Evolutionary conservation across 352 stramenopile genomes (phyloP).

Genomic region (Peronospora tabacina): DNA sequence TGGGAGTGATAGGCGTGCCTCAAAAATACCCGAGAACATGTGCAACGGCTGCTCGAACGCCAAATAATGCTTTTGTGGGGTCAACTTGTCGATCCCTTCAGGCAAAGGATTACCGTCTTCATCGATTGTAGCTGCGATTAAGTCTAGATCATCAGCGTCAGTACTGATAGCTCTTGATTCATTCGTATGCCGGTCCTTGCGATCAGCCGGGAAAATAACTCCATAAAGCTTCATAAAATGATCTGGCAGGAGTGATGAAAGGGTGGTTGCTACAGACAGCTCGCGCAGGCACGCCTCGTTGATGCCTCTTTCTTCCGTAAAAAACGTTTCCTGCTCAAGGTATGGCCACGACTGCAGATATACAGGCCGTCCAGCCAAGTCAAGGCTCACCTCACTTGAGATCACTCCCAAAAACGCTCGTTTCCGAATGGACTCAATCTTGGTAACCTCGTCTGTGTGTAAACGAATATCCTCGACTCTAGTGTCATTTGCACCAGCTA

Average conservation of each 20-base stretch:
- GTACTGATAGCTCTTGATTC: constrained; percentile 5
- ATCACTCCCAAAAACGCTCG: constrained; percentile 48
- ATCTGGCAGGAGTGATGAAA: constrained; percentile 36
- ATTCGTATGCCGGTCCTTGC: constrained; percentile 21
- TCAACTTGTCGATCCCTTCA: constrained; percentile 31
- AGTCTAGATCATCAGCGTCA: constrained; percentile 31
- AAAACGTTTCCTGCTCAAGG: constrained; percentile 47
- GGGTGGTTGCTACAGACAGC: constrained; percentile 35
- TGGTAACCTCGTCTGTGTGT: constrained; percentile 36
- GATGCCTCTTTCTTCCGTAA: constrained; percentile 40
- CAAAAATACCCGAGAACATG: constrained; percentile 65
- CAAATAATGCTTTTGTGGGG: constrained; percentile 53
- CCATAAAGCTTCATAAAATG: constrained; percentile 55
- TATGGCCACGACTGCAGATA: constrained; percentile 80
- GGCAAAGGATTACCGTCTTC: constrained; percentile 26
- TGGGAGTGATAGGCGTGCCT: constrained; percentile 43
- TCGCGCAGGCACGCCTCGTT: constrained; percentile 52
- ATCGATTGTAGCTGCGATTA: constrained; percentile 30
- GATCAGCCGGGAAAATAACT: constrained; percentile 63
- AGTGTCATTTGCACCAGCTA: constrained; percentile 11
- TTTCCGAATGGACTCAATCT: constrained; percentile 62
- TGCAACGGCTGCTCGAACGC: constrained; percentile 76
- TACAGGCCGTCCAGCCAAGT: constrained; percentile 45
- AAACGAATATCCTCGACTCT: constrained; percentile 28
- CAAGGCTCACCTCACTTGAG: constrained; percentile 26